A percentile compares a stretch with the other conserved stretches of the same genome.
phyloP scores from a whole-genome alignment of 495 filamentous ascomycete genomes.

The Penicillium mononematosum region DNA sequence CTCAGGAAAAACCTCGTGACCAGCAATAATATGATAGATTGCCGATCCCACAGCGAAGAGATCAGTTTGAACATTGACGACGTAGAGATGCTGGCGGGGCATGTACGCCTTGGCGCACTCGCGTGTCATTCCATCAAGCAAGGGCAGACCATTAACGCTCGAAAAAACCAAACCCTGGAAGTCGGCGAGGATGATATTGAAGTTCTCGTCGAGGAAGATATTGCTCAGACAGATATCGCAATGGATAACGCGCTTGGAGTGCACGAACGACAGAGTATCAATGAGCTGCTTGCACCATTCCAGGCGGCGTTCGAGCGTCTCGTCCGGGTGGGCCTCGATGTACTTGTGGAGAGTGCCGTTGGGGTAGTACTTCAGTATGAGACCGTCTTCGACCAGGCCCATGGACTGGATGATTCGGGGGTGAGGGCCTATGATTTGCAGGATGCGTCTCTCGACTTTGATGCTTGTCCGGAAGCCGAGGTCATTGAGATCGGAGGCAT shows the following conservation, averaged over 20 bases:
- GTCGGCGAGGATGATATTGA: constrained; percentile 16
- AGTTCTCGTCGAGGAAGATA: constrained; percentile 23
- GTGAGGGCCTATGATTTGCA: constrained; percentile 18
- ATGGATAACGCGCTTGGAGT: constrained; percentile 10
- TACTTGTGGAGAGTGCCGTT: constrained; percentile 19
- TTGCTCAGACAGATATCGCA: constrained; percentile 25
- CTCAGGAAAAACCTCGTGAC: constrained; percentile 24
- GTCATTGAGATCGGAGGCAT: neutral
- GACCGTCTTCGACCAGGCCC: constrained; percentile 16
- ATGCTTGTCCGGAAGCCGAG: neutral
- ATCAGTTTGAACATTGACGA: constrained; percentile 20
- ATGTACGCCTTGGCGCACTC: constrained; percentile 24
- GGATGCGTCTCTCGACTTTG: constrained; percentile 20
- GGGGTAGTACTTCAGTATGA: constrained; percentile 18
- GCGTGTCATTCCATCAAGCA: constrained; percentile 17
- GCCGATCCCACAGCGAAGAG: constrained; percentile 27
- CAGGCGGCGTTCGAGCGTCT: neutral
- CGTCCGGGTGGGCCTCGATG: constrained; percentile 3
- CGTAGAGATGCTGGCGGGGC: constrained; percentile 13
- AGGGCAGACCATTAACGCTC: neutral
- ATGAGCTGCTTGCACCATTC: constrained; percentile 7
- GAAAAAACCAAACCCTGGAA: constrained; percentile 23
- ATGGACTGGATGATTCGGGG: constrained; percentile 19
- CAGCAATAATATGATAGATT: constrained; percentile 23
- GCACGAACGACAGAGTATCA: neutral